Percentiles rank a stretch among this genome's conserved stretches.
phyloP scores from a whole-genome alignment of 202 grass and related monocot species.

The Zoysia matrella region DNA sequence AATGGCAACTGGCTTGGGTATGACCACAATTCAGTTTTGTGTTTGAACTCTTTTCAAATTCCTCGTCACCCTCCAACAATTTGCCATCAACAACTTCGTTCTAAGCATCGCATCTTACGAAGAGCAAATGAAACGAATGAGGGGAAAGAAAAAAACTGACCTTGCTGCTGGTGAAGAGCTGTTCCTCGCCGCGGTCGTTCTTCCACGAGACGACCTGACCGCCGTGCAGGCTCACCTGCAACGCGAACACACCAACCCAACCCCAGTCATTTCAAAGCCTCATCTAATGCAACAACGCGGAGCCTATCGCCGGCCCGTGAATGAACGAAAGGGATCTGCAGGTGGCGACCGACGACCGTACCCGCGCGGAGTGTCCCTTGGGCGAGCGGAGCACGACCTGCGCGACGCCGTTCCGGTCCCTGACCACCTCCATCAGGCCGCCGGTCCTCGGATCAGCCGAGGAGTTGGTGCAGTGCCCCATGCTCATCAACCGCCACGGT shows the following conservation, averaged over 20 bases:
- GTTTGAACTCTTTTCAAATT: not conserved
- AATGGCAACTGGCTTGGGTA: not conserved
- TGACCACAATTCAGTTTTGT: constrained; percentile 11
- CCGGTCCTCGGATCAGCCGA: constrained; percentile 59
- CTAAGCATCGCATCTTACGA: not conserved
- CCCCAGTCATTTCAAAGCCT: constrained; percentile 24
- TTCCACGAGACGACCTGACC: constrained; percentile 93
- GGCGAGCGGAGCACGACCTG: constrained; percentile 77
- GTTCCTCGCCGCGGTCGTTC: constrained; percentile 93
- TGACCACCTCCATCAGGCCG: constrained; percentile 50
- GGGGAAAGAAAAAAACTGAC: constrained; percentile 20
- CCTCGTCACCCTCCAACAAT: not conserved
- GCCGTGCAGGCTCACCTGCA: constrained; percentile 94
- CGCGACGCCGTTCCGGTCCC: constrained; percentile 66
- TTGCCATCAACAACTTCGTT: not conserved
- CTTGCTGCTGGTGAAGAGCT: constrained; percentile 98
- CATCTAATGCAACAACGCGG: constrained; percentile 25
- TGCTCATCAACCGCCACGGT: constrained; percentile 39
- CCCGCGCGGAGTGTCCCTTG: constrained; percentile 74
- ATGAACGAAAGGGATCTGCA: not conserved
- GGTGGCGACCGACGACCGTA: not conserved
- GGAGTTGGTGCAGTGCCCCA: constrained; percentile 58
- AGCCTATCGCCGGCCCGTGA: not conserved
- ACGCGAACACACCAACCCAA: not conserved
- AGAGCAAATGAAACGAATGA: not conserved